Percentiles rank a stretch among this genome's conserved stretches.
phyloP scores from a whole-genome alignment of 2,329 filamentous ascomycete species.

The Fusarium miscanthi region DNA sequence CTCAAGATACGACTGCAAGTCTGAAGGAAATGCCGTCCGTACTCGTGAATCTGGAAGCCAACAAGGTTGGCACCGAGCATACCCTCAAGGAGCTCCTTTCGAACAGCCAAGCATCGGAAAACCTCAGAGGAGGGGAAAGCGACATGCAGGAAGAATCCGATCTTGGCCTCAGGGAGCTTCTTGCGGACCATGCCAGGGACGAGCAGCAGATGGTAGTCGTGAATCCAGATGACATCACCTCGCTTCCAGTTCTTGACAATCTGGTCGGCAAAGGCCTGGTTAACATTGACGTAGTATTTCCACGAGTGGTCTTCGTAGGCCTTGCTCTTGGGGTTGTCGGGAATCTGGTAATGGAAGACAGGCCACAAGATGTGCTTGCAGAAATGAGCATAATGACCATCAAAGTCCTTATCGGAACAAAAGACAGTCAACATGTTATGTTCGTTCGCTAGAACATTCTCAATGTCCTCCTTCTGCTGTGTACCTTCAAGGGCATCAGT shows the following conservation, averaged over 20 bases:
- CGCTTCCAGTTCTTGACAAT: constrained; percentile 94
- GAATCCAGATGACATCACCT: constrained; percentile 92
- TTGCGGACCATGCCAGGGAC: constrained; percentile 91
- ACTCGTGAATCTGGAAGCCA: constrained; percentile 94
- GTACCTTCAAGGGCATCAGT: constrained; percentile 84
- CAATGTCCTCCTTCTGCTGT: constrained; percentile 83
- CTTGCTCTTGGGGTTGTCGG: constrained; percentile 97
- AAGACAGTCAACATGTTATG: constrained; percentile 86
- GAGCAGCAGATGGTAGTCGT: constrained; percentile 93
- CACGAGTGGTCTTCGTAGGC: constrained; percentile 97
- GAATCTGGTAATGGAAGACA: constrained; percentile 97
- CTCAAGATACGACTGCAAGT: constrained; percentile 91
- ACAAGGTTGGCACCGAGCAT: constrained; percentile 94
- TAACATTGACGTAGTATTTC: constrained; percentile 92
- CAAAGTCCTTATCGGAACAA: constrained; percentile 89
- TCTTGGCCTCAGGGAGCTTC: constrained; percentile 91
- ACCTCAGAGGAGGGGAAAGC: constrained; percentile 97
- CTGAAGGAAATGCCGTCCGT: constrained; percentile 92
- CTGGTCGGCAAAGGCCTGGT: constrained; percentile 91
- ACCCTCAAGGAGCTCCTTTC: constrained; percentile 88
- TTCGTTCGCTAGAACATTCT: constrained; percentile 82
- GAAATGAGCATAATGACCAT: constrained; percentile 94
- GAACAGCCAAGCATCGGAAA: constrained; percentile 88
- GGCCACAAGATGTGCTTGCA: constrained; percentile 99
- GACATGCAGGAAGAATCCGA: constrained; percentile 95